Conservation (phyloP, 1,284 basidiomycete genomes). For the Tetrapyrgos nigripes region DNA sequence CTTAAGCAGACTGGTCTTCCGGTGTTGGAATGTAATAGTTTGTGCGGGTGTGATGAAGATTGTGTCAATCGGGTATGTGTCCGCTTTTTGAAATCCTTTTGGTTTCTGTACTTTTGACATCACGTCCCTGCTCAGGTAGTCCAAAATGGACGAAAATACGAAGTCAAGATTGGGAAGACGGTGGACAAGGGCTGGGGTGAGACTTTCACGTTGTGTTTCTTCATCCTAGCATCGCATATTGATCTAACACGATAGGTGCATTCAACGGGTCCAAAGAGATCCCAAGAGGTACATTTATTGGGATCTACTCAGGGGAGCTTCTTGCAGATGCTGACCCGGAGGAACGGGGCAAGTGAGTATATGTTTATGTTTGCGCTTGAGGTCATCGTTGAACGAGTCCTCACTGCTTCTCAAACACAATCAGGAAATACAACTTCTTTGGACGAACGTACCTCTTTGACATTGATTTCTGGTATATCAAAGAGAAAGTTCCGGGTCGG, state of each 20-base stretch:
- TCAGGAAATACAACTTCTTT: conserved; percentile 75
- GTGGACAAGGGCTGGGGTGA: conserved; percentile 83
- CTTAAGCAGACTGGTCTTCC: conserved; percentile 62
- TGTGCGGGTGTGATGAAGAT: conserved; percentile 81
- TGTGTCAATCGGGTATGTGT: conserved; percentile 81
- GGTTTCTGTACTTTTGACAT: background rate
- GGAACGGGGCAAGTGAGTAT: conserved; percentile 66
- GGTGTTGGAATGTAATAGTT: conserved; percentile 87
- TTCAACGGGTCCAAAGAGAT: conserved; percentile 72
- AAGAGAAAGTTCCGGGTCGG: conserved; percentile 35
- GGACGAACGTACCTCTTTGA: conserved; percentile 89
- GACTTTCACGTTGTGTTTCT: conserved; percentile 17
- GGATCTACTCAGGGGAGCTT: conserved; percentile 87
- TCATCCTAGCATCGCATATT: background rate
- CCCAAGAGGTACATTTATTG: conserved; percentile 74
- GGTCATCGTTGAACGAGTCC: background rate
- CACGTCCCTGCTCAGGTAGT: conserved; percentile 64
- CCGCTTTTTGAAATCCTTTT: background rate
- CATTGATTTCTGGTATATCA: conserved; percentile 77
- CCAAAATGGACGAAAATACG: conserved; percentile 75
- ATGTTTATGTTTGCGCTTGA: conserved; percentile 5
- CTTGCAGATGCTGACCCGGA: conserved; percentile 74
- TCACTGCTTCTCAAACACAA: background rate
- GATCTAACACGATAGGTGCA: conserved; percentile 60
- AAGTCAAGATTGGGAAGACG: conserved; percentile 73